A percentile compares a stretch with the other conserved stretches of the same genome.
phyloP scores from a whole-genome alignment of 2,329 filamentous ascomycete genomes.

The Fusarium continuum region DNA sequence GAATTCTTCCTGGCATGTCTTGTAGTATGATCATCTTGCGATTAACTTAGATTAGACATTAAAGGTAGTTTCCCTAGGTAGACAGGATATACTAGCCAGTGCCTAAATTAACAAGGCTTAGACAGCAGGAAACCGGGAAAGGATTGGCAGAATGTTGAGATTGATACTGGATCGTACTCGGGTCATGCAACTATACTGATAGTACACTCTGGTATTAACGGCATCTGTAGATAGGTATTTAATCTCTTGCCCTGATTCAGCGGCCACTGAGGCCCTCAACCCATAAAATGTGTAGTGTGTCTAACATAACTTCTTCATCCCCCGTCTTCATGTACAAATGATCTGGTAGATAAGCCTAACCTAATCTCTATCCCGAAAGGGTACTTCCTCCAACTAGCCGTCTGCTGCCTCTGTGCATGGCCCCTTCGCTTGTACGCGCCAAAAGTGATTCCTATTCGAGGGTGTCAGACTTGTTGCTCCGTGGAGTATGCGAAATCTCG shows the following conservation, averaged over 20 bases:
- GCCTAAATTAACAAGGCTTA: neutral
- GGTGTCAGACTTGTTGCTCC: constrained; percentile 21
- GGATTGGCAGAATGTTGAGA: neutral
- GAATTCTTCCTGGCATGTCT: neutral
- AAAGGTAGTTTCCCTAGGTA: neutral
- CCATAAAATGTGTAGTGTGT: constrained; percentile 22
- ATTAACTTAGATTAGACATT: neutral
- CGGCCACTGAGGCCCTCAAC: constrained; percentile 25
- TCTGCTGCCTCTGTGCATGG: neutral
- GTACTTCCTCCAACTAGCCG: neutral
- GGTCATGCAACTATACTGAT: neutral
- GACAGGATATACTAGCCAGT: neutral
- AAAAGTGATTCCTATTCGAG: neutral
- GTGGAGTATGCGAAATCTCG: constrained; percentile 3
- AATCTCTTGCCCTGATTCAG: constrained; percentile 10
- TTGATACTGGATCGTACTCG: neutral
- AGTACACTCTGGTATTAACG: constrained; percentile 30
- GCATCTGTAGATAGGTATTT: constrained; percentile 15
- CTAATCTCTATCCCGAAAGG: neutral
- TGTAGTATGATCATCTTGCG: neutral
- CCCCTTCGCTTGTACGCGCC: neutral
- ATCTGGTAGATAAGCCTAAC: neutral
- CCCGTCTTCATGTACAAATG: neutral
- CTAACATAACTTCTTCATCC: constrained; percentile 25
- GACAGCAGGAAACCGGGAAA: neutral